These are phyloP conservation scores for Komagataella populi DNA, from an alignment of 805 yeast species.

Conservation along the genomic window DNA sequence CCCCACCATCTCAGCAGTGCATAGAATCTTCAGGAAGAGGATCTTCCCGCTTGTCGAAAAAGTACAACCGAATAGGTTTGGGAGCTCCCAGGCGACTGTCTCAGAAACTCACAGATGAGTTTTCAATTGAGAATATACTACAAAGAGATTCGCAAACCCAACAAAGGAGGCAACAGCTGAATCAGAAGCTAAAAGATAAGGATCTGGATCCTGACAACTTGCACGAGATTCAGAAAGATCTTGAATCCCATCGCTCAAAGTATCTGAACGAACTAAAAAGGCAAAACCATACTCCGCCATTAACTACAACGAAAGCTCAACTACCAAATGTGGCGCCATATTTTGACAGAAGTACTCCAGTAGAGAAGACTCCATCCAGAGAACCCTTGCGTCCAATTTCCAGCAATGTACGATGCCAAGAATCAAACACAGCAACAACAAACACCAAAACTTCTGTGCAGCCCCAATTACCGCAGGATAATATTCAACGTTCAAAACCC, in stretches of 20 bases:
- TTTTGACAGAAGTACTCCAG: constrained; percentile 5
- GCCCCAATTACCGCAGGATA: not conserved
- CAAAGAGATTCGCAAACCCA: constrained; percentile 2
- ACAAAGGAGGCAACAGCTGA: constrained; percentile 1
- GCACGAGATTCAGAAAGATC: not conserved
- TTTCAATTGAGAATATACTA: constrained; percentile 5
- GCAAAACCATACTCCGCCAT: constrained; percentile 8
- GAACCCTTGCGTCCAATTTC: not conserved
- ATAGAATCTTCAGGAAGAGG: not conserved
- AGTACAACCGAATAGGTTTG: constrained; percentile 10
- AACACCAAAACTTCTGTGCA: not conserved
- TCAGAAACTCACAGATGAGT: constrained; percentile 7
- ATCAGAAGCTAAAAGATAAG: constrained; percentile 3
- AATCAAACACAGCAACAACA: constrained; percentile 1
- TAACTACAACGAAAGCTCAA: constrained; percentile 8
- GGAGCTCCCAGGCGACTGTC: constrained; percentile 40
- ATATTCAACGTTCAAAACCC: not conserved
- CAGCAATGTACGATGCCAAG: constrained; percentile 5
- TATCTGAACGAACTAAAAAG: constrained; percentile 5
- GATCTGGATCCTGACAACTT: not conserved
- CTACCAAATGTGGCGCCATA: constrained; percentile 3
- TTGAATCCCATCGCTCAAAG: not conserved
- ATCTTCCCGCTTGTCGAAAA: constrained; percentile 21
- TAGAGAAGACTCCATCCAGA: constrained; percentile 9
- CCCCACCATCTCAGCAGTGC: not conserved